phyloP scores from a whole-genome alignment of 768 basidiomycete species.

The Serendipita indica region DNA sequence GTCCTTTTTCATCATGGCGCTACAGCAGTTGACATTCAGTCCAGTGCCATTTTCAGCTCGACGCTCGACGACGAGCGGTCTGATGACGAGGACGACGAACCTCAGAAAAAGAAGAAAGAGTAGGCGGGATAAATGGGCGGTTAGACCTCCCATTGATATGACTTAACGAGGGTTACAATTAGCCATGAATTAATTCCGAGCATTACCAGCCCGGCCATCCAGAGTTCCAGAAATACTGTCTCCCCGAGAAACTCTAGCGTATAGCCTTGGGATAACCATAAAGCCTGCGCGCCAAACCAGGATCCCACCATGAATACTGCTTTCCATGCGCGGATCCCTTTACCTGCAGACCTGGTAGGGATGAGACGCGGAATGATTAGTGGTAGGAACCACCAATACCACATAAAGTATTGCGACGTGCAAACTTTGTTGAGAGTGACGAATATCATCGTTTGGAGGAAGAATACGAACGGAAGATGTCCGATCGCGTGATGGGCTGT shows the following conservation, averaged over 20 bases:
- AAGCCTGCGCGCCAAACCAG: slow-evolving; percentile 61
- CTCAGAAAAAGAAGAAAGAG: slow-evolving; percentile 14
- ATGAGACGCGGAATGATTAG: slow-evolving; percentile 55
- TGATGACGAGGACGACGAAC: slow-evolving; percentile 34
- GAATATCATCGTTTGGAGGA: slow-evolving; percentile 78
- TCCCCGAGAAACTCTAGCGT: slow-evolving; percentile 74
- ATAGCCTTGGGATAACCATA: slow-evolving; percentile 90
- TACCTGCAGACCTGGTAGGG: slow-evolving; percentile 6
- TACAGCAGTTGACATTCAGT: not conserved
- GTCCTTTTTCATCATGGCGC: not conserved
- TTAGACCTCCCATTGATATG: not conserved
- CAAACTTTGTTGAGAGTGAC: slow-evolving; percentile 98
- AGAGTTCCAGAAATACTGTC: slow-evolving; percentile 57
- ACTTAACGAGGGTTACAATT: slow-evolving; percentile 28
- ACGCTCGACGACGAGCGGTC: slow-evolving; percentile 59
- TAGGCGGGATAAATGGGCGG: slow-evolving; percentile 13
- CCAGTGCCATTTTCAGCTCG: slow-evolving; percentile 38
- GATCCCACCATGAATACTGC: slow-evolving; percentile 31
- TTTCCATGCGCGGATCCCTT: slow-evolving; percentile 28
- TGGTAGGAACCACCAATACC: slow-evolving; percentile 86
- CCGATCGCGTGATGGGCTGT: not conserved
- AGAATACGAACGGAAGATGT: slow-evolving; percentile 72
- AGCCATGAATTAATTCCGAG: slow-evolving; percentile 70
- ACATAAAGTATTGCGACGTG: slow-evolving; percentile 96
- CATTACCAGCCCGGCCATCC: slow-evolving; percentile 65